Percentiles rank a stretch among this genome's conserved stretches.
Conservation (phyloP, 345 rosid species). For the Dipteronia sinensis region DNA sequence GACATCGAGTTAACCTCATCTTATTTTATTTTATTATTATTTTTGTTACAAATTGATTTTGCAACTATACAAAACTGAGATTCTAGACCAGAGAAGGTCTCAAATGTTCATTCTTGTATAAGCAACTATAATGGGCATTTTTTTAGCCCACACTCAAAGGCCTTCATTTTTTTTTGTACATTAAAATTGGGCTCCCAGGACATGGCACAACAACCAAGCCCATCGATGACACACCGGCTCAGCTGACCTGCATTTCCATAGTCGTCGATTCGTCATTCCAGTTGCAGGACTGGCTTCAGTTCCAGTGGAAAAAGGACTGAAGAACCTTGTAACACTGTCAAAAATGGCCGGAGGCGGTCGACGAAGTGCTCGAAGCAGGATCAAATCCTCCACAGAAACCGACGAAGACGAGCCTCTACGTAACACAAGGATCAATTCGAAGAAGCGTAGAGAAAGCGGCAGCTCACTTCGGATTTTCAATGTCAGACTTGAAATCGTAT, state of each 20-base stretch:
- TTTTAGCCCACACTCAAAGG: too few species aligned
- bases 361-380: conserved; percentile 56
- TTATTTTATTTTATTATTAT: too few species aligned
- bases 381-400: conserved; percentile 38
- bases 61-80: too few species aligned
- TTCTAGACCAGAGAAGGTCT: too few species aligned
- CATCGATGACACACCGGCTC: too few species aligned
- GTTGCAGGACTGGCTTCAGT: not conserved
- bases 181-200: too few species aligned
- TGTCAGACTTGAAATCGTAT: conserved; percentile 39
- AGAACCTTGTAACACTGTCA: conserved; percentile 5
- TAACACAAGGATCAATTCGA: conserved; percentile 25
- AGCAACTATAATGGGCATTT: too few species aligned
- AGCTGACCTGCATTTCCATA: not conserved
- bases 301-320: not conserved
- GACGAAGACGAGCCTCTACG: conserved; percentile 34
- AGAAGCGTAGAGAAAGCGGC: conserved; percentile 30
- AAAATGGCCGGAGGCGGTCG: conserved; percentile 68
- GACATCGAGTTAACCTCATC: too few species aligned
- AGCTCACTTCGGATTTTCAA: conserved; percentile 37
- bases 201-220: too few species aligned
- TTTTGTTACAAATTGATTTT: too few species aligned
- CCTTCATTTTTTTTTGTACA: too few species aligned
- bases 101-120: too few species aligned
- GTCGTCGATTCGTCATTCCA: not conserved